phyloP scores from a whole-genome alignment of 2,329 filamentous ascomycete species.

The Trichoderma pleuroti region DNA sequence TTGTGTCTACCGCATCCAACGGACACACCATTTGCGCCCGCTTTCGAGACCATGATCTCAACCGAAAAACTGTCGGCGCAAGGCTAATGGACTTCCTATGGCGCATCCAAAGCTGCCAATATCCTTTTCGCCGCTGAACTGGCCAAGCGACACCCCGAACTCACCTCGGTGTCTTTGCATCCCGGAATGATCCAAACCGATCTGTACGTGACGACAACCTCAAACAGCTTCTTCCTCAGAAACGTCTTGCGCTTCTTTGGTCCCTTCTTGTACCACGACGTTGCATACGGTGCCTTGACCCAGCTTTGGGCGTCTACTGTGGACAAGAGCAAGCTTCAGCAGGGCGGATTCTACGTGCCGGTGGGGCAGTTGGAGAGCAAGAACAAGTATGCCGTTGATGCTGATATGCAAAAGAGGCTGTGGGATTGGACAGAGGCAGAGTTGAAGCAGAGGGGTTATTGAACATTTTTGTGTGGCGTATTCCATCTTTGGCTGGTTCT shows the following conservation, averaged over 20 bases:
- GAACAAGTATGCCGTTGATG: not conserved
- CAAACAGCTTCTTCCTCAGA: not conserved
- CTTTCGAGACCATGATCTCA: conserved; percentile 29
- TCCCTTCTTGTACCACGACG: not conserved
- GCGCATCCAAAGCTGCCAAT: conserved; percentile 49
- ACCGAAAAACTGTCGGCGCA: conserved; percentile 27
- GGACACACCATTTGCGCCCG: conserved; percentile 28
- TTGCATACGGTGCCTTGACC: not conserved
- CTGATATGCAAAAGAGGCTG: not conserved
- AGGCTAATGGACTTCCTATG: conserved; percentile 46
- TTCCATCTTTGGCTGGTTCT: not conserved
- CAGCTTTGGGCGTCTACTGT: conserved; percentile 1
- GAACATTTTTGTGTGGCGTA: not conserved
- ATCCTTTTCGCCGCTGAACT: conserved; percentile 45
- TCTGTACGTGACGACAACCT: conserved; percentile 18
- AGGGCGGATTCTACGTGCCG: not conserved
- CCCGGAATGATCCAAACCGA: conserved; percentile 41
- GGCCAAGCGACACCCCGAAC: conserved; percentile 40
- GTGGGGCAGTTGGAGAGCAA: not conserved
- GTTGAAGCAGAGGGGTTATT: conserved; percentile 7
- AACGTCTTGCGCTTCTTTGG: not conserved
- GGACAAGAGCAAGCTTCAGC: not conserved
- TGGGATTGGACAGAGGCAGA: conserved; percentile 11
- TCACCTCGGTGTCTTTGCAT: conserved; percentile 46
- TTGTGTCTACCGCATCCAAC: conserved; percentile 30